These are phyloP conservation scores for Castanea mollissima DNA, from an alignment of 306 rosid species.

Conservation along the genomic window DNA sequence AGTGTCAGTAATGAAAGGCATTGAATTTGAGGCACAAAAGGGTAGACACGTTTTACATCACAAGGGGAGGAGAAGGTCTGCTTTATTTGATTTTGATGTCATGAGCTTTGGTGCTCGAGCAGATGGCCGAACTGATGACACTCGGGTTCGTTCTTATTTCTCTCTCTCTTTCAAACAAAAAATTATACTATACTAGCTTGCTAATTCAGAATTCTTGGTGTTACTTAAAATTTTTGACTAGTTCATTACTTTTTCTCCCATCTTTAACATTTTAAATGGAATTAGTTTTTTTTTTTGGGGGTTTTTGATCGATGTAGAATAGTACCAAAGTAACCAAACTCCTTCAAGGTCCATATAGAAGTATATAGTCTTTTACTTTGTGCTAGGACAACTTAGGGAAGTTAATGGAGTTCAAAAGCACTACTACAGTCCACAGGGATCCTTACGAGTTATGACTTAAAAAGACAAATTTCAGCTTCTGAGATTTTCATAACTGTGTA, in stretches of 20 bases:
- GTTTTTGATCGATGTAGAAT: neutral
- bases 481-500: too few relatives aligned
- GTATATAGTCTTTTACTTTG: neutral
- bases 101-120: conserved; percentile 48
- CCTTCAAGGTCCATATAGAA: neutral
- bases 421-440: neutral
- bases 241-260: neutral
- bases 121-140: conserved; percentile 43
- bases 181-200: neutral
- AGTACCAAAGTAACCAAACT: neutral
- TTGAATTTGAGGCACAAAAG: neutral
- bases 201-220: neutral
- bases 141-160: conserved; percentile 18
- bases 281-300: neutral
- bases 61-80: conserved; percentile 6
- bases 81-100: conserved; percentile 24
- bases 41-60: conserved; percentile 11
- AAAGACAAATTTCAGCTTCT: neutral
- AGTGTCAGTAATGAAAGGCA: neutral
- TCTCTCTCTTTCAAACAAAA: neutral
- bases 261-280: neutral
- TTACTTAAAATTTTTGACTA: neutral
- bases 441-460: neutral
- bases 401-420: neutral
- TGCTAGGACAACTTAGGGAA: neutral